A percentile compares a stretch with the other conserved stretches of the same genome.
These are phyloP conservation scores for Lactarius indigo DNA, from an alignment of 768 basidiomycete species.

Conservation along the genomic window DNA sequence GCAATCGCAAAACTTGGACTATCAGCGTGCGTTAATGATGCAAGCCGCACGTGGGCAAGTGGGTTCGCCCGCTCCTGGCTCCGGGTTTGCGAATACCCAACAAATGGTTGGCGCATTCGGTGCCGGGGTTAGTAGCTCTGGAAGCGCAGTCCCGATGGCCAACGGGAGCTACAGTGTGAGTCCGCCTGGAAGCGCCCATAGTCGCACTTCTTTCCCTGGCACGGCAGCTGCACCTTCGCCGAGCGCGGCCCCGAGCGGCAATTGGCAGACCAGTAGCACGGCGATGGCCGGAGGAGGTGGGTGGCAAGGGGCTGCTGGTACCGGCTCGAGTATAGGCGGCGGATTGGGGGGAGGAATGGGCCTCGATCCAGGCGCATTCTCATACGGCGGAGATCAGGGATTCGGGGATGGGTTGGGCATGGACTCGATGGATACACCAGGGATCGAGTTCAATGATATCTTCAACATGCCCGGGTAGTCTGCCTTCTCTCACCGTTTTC, in stretches of 20 bases:
- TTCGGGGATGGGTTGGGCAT: constrained; percentile 20
- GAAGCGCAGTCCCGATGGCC: constrained; percentile 3
- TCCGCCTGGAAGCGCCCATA: constrained; percentile 24
- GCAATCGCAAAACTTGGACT: constrained; percentile 23
- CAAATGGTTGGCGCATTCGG: constrained; percentile 20
- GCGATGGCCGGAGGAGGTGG: constrained; percentile 8
- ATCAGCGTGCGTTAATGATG: constrained; percentile 22
- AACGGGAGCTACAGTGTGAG: constrained; percentile 24
- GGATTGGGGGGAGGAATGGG: constrained; percentile 17
- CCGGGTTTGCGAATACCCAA: constrained; percentile 20
- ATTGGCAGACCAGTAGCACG: constrained; percentile 14
- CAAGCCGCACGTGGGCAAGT: constrained; percentile 9
- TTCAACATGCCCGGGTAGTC: constrained; percentile 23
- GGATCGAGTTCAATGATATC: constrained; percentile 27
- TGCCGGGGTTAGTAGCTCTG: constrained; percentile 6
- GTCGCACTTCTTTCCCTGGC: constrained; percentile 22
- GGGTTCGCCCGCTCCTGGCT: constrained; percentile 8
- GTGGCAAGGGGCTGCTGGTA: constrained; percentile 6
- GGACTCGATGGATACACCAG: constrained; percentile 22
- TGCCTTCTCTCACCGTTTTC: no score
- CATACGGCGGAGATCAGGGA: constrained; percentile 18
- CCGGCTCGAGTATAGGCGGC: constrained; percentile 11
- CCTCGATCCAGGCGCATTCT: constrained; percentile 14
- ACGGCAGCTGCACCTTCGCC: constrained; percentile 22
- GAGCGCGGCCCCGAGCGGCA: constrained; percentile 7